Conservation (phyloP, 192 early-diverging fungal genomes). For the Backusella australiensis region DNA sequence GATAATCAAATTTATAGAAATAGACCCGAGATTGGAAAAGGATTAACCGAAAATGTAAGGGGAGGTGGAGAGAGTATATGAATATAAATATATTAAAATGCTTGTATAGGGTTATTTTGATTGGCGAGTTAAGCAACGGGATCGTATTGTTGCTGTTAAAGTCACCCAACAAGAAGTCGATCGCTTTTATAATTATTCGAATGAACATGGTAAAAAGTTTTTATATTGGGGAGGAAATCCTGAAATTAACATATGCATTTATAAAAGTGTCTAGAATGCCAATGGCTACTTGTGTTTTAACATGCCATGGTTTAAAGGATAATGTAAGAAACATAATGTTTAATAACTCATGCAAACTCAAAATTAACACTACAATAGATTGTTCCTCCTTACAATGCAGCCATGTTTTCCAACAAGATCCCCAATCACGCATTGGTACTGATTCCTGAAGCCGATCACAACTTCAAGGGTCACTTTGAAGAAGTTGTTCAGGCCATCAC, state of each 20-base stretch:
- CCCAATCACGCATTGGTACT: constrained; percentile 42
- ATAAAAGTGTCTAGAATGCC: constrained; percentile 44
- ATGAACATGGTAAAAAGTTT: constrained; percentile 20
- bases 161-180: constrained; percentile 29
- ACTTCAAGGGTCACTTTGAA: constrained; percentile 37
- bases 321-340: constrained; percentile 29
- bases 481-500: constrained; percentile 33
- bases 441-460: constrained; percentile 47
- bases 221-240: neutral
- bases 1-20: constrained; percentile 20
- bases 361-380: constrained; percentile 25
- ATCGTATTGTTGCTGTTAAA: constrained; percentile 15
- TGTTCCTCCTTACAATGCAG: constrained; percentile 46
- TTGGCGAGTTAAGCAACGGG: constrained; percentile 20
- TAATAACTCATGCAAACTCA: neutral
- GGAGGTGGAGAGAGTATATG: neutral
- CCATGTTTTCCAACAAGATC: constrained; percentile 33
- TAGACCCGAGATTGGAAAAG: constrained; percentile 14
- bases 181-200: constrained; percentile 26
- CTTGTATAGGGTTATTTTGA: constrained; percentile 26
- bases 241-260: neutral
- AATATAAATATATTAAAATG: neutral
- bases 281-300: constrained; percentile 44
- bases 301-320: constrained; percentile 51
- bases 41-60: constrained; percentile 11